These are phyloP conservation scores for Funneliformis mosseae DNA, from an alignment of 192 early-diverging fungal species.

Conservation along the genomic window DNA sequence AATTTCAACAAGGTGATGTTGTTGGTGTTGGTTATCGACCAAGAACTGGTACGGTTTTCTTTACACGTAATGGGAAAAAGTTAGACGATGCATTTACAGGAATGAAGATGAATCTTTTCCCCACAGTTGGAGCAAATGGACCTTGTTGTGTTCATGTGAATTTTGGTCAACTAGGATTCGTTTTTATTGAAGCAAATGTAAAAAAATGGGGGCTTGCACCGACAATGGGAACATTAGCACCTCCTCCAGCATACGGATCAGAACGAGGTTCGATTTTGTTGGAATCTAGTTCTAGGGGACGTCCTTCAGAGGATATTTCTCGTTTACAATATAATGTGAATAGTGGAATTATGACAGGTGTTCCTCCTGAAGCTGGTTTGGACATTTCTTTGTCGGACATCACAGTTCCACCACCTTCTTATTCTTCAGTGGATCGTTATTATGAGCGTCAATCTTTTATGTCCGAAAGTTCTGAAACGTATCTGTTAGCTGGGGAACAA, in stretches of 20 bases:
- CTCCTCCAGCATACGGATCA: conserved; percentile 78
- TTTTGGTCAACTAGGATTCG: conserved; percentile 80
- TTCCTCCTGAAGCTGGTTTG: conserved; percentile 23
- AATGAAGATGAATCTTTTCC: conserved; percentile 72
- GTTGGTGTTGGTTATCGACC: conserved; percentile 79
- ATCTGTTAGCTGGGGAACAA: conserved; percentile 32
- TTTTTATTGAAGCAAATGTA: conserved; percentile 84
- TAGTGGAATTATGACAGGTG: not conserved
- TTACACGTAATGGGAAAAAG: conserved; percentile 73
- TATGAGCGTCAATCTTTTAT: conserved; percentile 15
- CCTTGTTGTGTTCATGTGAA: conserved; percentile 66
- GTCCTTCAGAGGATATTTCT: conserved; percentile 26
- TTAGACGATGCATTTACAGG: conserved; percentile 71
- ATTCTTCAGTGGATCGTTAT: conserved; percentile 41
- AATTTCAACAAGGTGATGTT: conserved; percentile 73
- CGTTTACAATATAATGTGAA: conserved; percentile 21
- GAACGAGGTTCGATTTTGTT: conserved; percentile 71
- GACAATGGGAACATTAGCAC: conserved; percentile 64
- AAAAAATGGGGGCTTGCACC: conserved; percentile 83
- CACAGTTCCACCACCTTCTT: conserved; percentile 44
- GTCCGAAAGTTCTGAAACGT: conserved; percentile 26
- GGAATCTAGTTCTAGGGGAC: conserved; percentile 38
- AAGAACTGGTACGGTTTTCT: conserved; percentile 72
- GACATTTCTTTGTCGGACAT: conserved; percentile 40
- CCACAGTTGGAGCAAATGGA: conserved; percentile 61